Conservation (phyloP, 768 basidiomycete species). For the Boletus rubescentipes region DNA sequence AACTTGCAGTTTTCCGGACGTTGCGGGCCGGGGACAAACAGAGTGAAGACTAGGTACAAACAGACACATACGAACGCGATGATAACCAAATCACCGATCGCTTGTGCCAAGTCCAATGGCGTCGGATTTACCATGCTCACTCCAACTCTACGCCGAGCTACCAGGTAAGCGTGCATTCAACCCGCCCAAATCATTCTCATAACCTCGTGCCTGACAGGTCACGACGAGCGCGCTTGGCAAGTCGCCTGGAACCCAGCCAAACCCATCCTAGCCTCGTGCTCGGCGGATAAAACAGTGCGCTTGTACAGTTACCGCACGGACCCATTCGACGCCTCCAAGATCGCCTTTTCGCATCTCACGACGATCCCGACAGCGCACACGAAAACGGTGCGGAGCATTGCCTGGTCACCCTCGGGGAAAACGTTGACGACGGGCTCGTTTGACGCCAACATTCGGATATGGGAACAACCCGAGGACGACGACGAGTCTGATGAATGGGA, state of each 20-base stretch:
- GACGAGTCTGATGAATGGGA: conserved; percentile 70
- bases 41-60: too few relatives aligned
- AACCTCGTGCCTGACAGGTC: conserved; percentile 45
- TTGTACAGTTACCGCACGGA: conserved; percentile 65
- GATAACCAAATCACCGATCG: too few relatives aligned
- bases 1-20: too few relatives aligned
- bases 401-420: conserved; percentile 87
- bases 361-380: conserved; percentile 82
- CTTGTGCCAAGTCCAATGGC: conserved; percentile 10
- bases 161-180: conserved; percentile 15
- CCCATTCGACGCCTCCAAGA: conserved; percentile 25
- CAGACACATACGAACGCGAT: too few relatives aligned
- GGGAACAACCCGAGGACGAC: conserved; percentile 67
- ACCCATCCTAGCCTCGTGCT: conserved; percentile 87
- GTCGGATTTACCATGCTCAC: conserved; percentile 16
- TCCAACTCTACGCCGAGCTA: conserved; percentile 24
- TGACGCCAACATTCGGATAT: conserved; percentile 88
- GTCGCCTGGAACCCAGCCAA: conserved; percentile 86
- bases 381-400: conserved; percentile 82
- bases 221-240: conserved; percentile 85
- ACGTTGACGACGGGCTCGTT: conserved; percentile 92
- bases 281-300: conserved; percentile 89
- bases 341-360: conserved; percentile 47
- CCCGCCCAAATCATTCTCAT: too few relatives aligned
- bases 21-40: too few relatives aligned